Percentiles rank a stretch among this genome's conserved stretches.
Conservation (phyloP, 1,139 yeast genomes). For the Arxiozyma bovina region DNA sequence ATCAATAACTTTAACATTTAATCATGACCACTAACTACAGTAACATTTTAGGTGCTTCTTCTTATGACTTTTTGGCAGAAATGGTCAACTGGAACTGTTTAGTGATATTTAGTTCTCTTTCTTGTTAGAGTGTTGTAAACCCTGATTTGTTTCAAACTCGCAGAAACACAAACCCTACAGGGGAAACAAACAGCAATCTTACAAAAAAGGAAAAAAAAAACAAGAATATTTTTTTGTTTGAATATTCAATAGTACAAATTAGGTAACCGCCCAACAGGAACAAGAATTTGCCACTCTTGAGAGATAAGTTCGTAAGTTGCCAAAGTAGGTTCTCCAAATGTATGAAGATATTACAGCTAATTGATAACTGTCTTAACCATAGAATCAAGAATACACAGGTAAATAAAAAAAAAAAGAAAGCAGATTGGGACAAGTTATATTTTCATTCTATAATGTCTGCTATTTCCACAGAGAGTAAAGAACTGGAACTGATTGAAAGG, state of each 20-base stretch:
- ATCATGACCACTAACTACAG: too few relatives aligned
- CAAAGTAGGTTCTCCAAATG: background rate
- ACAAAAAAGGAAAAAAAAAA: too few relatives aligned
- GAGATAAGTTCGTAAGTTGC: background rate
- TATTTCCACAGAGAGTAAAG: constrained; percentile 31
- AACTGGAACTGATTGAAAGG: constrained; percentile 52
- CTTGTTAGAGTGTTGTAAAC: background rate
- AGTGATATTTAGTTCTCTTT: too few relatives aligned
- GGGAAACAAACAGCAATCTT: background rate
- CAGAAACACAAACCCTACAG: background rate
- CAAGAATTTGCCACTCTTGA: background rate
- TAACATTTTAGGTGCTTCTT: too few relatives aligned
- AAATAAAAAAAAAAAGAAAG: too few relatives aligned
- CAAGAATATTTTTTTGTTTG: background rate
- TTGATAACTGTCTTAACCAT: too few relatives aligned
- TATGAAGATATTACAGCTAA: background rate
- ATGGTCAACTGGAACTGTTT: background rate
- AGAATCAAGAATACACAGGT: too few relatives aligned
- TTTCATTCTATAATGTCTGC: background rate
- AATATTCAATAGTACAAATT: too few relatives aligned
- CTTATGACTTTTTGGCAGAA: too few relatives aligned
- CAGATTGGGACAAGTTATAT: background rate
- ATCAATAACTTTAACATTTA: too few relatives aligned
- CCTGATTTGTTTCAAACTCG: background rate
- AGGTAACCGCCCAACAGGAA: background rate